Percentiles rank a stretch among this genome's conserved stretches.
These are phyloP conservation scores for Colletotrichum orchidophilum DNA, from an alignment of 2,329 filamentous ascomycete species.

Conservation along the genomic window DNA sequence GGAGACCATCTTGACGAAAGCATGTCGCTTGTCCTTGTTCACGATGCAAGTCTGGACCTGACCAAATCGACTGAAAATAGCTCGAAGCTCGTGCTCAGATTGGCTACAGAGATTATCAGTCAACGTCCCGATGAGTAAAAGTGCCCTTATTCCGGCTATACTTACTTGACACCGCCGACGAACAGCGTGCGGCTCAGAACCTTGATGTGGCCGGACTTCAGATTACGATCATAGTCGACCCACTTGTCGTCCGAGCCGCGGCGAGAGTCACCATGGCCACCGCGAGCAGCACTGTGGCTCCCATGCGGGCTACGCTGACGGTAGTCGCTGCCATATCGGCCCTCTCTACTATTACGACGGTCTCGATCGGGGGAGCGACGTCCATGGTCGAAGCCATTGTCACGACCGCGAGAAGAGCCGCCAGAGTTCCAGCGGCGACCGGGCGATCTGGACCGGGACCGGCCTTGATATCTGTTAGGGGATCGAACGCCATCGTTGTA, in stretches of 20 bases:
- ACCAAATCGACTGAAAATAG: conserved; percentile 83
- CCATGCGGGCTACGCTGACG: conserved; percentile 83
- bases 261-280: conserved; percentile 64
- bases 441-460: conserved; percentile 83
- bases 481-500: conserved; percentile 70
- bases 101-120: conserved; percentile 58
- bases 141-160: conserved; percentile 37
- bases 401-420: conserved; percentile 69
- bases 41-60: conserved; percentile 97
- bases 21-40: conserved; percentile 97
- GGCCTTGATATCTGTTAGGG: conserved; percentile 66
- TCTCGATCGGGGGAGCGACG: conserved; percentile 72
- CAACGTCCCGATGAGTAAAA: conserved; percentile 1
- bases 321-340: conserved; percentile 73
- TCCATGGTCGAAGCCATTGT: conserved; percentile 79
- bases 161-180: conserved; percentile 92
- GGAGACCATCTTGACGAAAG: conserved; percentile 98
- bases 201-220: conserved; percentile 85
- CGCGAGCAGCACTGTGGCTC: conserved; percentile 62
- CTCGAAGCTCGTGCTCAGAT: conserved; percentile 82
- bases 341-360: conserved; percentile 62
- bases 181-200: conserved; percentile 95
- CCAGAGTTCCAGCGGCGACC: conserved; percentile 76
- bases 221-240: conserved; percentile 79
- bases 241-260: conserved; percentile 65